Evolutionary conservation across 2,329 filamentous ascomycete genomes (phyloP), one percentile per base, ranked within the genome.

Genomic region (Sporothrix sp.): DNA sequence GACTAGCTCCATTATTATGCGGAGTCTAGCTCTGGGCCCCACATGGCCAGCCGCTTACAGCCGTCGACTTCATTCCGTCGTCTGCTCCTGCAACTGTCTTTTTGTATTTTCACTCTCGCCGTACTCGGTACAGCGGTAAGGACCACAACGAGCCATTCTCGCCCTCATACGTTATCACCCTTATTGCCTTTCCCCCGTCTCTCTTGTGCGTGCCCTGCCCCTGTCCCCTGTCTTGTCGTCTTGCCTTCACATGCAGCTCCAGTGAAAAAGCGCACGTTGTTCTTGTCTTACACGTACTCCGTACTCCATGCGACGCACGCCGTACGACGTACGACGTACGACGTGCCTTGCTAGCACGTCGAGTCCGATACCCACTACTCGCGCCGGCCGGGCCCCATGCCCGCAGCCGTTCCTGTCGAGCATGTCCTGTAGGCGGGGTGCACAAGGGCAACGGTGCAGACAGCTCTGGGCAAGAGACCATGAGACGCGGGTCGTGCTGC

Each of bases 1-100:
- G 11, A 33, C 47, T 43, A 47, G 51, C 37, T 27, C 39, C 36
- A 30, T 25, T 40, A 32, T 44, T 25, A 21, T 44, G 36, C 46
- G 35, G 48, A 47, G 25, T 40, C 23, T 30, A 28, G 21, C 28
- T 18, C 21, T 28, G 18, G 14, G 39, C 38, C 35, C 27, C 23
- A 40, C 28, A 27, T 18, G 14, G 21, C 27, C 16, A 43, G 42
- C 43, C 43, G 43, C 43, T 35, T 23, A 16, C 20, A 33, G 20
- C 27, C 21, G 28, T 10, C n/a, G 27, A 18, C 13, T 14, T 18
- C n/a, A 35, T 35, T 27, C 21, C 28, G 30, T n/a, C n/a, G n/a
- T n/a, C n/a, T n/a, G n/a, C n/a, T n/a, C n/a, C n/a, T n/a, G n/a
- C n/a, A n/a, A n/a, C n/a, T 45, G 16, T 30, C 28, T 23, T 21